Conservation (phyloP, 768 basidiomycete species). For the Trametes villosa region DNA sequence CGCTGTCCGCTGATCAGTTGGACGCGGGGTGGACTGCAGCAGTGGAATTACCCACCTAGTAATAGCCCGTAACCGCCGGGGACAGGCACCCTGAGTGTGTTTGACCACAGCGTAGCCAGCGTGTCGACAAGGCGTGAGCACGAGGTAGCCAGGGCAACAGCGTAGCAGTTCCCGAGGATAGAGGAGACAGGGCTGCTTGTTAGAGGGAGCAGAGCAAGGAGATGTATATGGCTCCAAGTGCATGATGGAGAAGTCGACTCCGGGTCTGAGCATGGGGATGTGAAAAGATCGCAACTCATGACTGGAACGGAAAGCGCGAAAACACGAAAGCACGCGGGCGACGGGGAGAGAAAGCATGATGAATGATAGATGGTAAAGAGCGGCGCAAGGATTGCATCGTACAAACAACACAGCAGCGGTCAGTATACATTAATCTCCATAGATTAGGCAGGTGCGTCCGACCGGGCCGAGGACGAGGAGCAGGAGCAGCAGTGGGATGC, state of each 20-base stretch:
- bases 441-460: constrained; percentile 9
- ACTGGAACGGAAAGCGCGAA: neutral
- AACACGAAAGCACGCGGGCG: constrained; percentile 2
- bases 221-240: neutral
- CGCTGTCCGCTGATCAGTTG: no score
- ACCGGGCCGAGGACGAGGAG: neutral
- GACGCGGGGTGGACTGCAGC: no score
- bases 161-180: no score
- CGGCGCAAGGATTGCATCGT: constrained; percentile 21
- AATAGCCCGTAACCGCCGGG: no score
- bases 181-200: no score
- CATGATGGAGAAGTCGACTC: neutral
- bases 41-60: no score
- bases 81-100: no score
- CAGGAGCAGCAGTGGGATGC: neutral
- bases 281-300: no score
- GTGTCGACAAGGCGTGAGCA: no score
- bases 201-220: no score
- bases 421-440: constrained; percentile 24
- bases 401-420: constrained; percentile 21
- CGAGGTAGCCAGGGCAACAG: no score
- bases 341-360: neutral
- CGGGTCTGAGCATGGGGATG: neutral
- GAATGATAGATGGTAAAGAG: constrained; percentile 12
- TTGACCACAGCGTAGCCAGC: no score